phyloP scores from a whole-genome alignment of 1,139 yeast genomes.

The Taphrina communis region DNA sequence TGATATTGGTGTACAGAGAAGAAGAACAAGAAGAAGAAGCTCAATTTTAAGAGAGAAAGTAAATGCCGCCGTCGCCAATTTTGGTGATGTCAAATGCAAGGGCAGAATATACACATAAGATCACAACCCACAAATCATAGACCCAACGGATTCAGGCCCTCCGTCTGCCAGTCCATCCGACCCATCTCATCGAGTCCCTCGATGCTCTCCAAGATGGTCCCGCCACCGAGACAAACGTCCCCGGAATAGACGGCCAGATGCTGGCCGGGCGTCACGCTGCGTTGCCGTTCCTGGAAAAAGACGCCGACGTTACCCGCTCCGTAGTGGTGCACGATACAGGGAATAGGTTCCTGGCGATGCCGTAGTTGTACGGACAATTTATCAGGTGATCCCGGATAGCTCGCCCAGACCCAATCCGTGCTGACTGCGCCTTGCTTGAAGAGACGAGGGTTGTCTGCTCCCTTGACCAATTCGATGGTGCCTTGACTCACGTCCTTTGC shows the following conservation, averaged over 20 bases:
- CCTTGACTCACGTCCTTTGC: slow-evolving; percentile 69
- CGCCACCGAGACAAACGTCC: slow-evolving; percentile 78
- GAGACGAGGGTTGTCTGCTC: slow-evolving; percentile 67
- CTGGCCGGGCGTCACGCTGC: slow-evolving; percentile 93
- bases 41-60: too few relatives aligned
- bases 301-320: slow-evolving; percentile 49
- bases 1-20: slow-evolving; percentile 1
- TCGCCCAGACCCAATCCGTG: slow-evolving; percentile 33
- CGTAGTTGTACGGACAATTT: slow-evolving; percentile 39
- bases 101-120: background rate
- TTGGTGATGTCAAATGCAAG: background rate
- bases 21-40: background rate
- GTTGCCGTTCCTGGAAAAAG: slow-evolving; percentile 55
- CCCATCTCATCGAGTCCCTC: slow-evolving; percentile 27
- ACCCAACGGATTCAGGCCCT: slow-evolving; percentile 19
- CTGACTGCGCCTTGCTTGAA: slow-evolving; percentile 52
- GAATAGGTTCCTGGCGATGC: slow-evolving; percentile 40
- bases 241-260: slow-evolving; percentile 73
- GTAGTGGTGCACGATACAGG: slow-evolving; percentile 50
- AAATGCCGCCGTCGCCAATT: slow-evolving; percentile 5
- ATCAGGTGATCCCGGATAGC: slow-evolving; percentile 28
- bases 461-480: slow-evolving; percentile 78
- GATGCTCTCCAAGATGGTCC: slow-evolving; percentile 55
- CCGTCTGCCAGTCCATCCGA: slow-evolving; percentile 27
- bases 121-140: background rate